Percentiles rank a stretch among this genome's conserved stretches.
Conservation (phyloP, 306 rosid genomes). For the Cucurbita ficifolia region DNA sequence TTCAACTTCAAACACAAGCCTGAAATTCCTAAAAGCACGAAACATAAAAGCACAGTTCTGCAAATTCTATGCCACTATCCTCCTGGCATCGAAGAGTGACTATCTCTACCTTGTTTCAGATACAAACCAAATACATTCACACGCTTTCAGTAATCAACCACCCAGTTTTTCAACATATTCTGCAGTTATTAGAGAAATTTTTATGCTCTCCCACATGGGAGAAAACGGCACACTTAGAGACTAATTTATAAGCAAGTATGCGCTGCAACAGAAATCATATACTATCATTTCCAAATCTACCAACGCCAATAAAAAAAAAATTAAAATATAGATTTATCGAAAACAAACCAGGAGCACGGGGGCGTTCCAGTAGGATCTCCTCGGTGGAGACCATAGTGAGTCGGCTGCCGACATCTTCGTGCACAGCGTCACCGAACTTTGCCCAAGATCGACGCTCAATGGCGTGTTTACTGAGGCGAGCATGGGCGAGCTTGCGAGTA, state of each 20-base stretch:
- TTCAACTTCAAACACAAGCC: neutral
- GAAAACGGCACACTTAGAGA: neutral
- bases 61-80: neutral
- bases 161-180: neutral
- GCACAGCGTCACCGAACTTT: slow-evolving; percentile 76
- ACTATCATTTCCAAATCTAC: neutral
- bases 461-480: slow-evolving; percentile 41
- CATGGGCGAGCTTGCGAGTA: slow-evolving; percentile 44
- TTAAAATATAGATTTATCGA: neutral
- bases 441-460: slow-evolving; percentile 54
- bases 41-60: neutral
- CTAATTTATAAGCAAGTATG: neutral
- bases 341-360: slow-evolving; percentile 44
- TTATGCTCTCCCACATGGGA: neutral
- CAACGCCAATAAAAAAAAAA: neutral
- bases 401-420: slow-evolving; percentile 64
- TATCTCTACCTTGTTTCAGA: neutral
- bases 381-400: slow-evolving; percentile 93
- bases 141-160: neutral
- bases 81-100: neutral
- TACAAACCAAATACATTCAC: neutral
- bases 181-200: neutral
- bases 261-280: neutral
- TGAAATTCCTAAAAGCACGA: neutral
- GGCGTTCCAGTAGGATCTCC: slow-evolving; percentile 77